Percentiles rank a stretch among this genome's conserved stretches.
phyloP scores from a whole-genome alignment of 495 filamentous ascomycete species.

The Xylaria castorea region DNA sequence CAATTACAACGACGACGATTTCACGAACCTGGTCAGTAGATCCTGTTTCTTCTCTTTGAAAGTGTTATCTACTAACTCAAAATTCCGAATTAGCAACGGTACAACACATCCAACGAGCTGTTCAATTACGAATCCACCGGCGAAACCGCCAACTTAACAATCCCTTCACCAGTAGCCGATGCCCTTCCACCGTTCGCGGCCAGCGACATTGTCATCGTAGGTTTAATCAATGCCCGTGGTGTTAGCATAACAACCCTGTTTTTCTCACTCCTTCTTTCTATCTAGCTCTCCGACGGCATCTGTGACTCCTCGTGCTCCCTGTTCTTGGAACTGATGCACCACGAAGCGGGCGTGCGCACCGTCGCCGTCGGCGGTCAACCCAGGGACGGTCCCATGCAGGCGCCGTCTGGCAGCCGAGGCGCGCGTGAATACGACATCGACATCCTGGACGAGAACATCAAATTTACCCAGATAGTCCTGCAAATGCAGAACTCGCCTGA shows the following conservation, averaged over 20 bases:
- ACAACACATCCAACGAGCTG: background rate
- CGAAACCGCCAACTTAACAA: background rate
- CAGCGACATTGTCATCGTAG: background rate
- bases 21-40: background rate
- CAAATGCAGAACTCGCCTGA: background rate
- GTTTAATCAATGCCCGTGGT: background rate
- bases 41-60: background rate
- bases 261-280: background rate
- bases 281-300: background rate
- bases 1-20: background rate
- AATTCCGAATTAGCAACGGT: background rate
- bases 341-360: background rate
- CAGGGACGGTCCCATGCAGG: background rate
- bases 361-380: background rate
- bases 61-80: background rate
- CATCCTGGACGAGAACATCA: background rate
- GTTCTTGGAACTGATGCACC: background rate
- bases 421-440: background rate
- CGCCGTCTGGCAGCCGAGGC: background rate
- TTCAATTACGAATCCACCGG: background rate
- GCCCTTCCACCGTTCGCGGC: background rate
- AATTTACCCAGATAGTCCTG: background rate
- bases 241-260: background rate
- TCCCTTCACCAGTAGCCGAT: background rate
- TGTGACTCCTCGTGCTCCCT: background rate